These are phyloP conservation scores for Citrullus colocynthis DNA, from an alignment of 306 rosid genomes.

Conservation along the genomic window DNA sequence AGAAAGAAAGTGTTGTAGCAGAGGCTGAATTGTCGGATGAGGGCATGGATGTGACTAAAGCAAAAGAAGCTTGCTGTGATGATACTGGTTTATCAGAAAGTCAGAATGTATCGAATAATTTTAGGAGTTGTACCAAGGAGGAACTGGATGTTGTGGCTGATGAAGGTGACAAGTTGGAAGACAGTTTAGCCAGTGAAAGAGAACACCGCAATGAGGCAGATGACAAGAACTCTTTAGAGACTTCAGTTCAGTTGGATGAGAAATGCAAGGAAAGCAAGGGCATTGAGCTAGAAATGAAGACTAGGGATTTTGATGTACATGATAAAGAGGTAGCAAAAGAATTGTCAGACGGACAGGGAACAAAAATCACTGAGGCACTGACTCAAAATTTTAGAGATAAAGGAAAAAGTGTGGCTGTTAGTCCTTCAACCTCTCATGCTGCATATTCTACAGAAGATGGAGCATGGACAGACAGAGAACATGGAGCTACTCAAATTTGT, in stretches of 20 bases:
- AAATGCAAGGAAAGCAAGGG: slow-evolving; percentile 26
- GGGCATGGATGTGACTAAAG: slow-evolving; percentile 9
- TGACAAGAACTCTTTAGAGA: slow-evolving; percentile 17
- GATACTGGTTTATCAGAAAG: slow-evolving; percentile 18
- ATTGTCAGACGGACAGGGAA: slow-evolving; percentile 18
- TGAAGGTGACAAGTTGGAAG: slow-evolving; percentile 15
- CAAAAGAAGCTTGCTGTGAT: slow-evolving; percentile 18
- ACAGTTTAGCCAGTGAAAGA: slow-evolving; percentile 18
- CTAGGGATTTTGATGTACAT: slow-evolving; percentile 21
- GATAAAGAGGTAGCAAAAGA: slow-evolving; percentile 32
- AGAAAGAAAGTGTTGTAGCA: slow-evolving; percentile 15
- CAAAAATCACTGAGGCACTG: slow-evolving; percentile 19
- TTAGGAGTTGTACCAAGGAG: slow-evolving; percentile 11
- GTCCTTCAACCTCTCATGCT: slow-evolving; percentile 22
- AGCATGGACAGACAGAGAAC: slow-evolving; percentile 41
- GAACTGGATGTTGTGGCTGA: slow-evolving; percentile 6
- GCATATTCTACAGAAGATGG: slow-evolving; percentile 37
- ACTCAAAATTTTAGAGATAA: slow-evolving; percentile 52
- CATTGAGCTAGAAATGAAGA: slow-evolving; percentile 29
- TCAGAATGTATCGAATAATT: slow-evolving; percentile 12
- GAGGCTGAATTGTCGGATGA: slow-evolving; percentile 7
- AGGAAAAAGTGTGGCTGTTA: slow-evolving; percentile 61
- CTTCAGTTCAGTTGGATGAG: slow-evolving; percentile 19
- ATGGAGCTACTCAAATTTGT: slow-evolving; percentile 28
- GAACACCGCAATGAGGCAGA: slow-evolving; percentile 19